Base-by-base conservation (phyloP, 768 basidiomycete species). In the Clavaria fumosa region DNA sequence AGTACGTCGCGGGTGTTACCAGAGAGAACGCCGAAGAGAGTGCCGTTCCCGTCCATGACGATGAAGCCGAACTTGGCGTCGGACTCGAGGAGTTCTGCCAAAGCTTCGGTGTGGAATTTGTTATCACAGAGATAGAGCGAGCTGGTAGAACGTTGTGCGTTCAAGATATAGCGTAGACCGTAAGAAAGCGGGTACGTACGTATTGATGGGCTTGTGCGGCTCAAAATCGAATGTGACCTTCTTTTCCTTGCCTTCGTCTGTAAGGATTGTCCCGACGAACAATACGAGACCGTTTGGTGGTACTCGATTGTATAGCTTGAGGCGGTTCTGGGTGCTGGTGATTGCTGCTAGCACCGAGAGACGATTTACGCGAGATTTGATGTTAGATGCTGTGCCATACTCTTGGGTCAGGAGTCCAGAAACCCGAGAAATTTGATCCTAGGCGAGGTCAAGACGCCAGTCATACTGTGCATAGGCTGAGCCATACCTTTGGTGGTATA, bases 51-150 rank as follows among this genome's bases (percentile, higher is more conserved):
- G 52, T 95, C 93, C 93, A 97, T 97, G 53, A 97, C 88, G 57
- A 99, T 95, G 69, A 99, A 99, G 20, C 90, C 95, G 57, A 97
- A 99, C 53, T 86, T 84, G 47, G 85, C 83, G 57, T 99, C 95
- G 14, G 85, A 90, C 60, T 97, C 93, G 44, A 99, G 72, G 34
- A 99, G 76, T 53, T 97, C 95, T 20, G 86, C 84, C 17, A 99
- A 71, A 0, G 90, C 91, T 52, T 96, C 95, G 1, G 95, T 97
- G 65, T 97, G 93, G 64, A 99, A 99, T 57, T 95, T 96, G 68
- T 95, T 96, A 69, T 97, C 95, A 55, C 95, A 99, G 32, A 96
- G 79, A 61, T 99, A 99, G 35, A 99, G 75, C 9, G 95, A 96
- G 12, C 86, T 91, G 54, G 18, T 5, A 7, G 10, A 24, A 30